Base-by-base conservation (phyloP, 305 asterid genomes). In the Rubia tinctorum region DNA sequence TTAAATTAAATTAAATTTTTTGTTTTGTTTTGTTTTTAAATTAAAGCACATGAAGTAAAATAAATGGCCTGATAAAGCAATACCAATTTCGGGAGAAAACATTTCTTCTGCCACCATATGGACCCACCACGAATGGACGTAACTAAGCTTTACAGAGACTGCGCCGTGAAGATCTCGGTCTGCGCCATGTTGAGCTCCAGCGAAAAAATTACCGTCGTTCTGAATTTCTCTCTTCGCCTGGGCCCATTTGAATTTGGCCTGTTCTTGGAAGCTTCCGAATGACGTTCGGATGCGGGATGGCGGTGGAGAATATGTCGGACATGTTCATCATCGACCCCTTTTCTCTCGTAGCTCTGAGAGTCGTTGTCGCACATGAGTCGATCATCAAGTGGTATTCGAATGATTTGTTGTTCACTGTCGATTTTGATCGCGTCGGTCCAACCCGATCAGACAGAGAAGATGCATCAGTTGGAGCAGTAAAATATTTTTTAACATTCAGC, bases 311-410 rank as follows among this genome's bases (percentile, higher is more conserved):
- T 71, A 91, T 91, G 97, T 91, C n/a, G n/a, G n/a, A n/a, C n/a
- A n/a, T n/a, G n/a, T n/a, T 91, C 40, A 23, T 73, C 0, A 80
- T 91, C 5, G 96, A 91, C 77, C 94, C 97, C 34, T 88, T 88
- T 59, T 91, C 88, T 83, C 84, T 95, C 97, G 11, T 90, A 88
- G 84, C 87, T 91, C 5, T 91, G 97, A 96, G 85, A 86, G 71
- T 66, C 87, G 2, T 18, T 90, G 66, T 91, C 97, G n/a, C 96
- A 91, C 39, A 86, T 90, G 96, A 81, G 82, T 87, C 97, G 47
- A 80, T 90, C 17, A 76, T 84, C 20, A 95, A 93, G 66, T 91
- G 97, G 97, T 91, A 90, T 68, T 80, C 95, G 0, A 77, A 79
- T 53, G 96, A 91, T 66, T 74, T 91, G 80, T 91, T 96, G 3